Evolutionary conservation across 805 yeast genomes (phyloP).

Genomic region (Starmerella cellae): DNA sequence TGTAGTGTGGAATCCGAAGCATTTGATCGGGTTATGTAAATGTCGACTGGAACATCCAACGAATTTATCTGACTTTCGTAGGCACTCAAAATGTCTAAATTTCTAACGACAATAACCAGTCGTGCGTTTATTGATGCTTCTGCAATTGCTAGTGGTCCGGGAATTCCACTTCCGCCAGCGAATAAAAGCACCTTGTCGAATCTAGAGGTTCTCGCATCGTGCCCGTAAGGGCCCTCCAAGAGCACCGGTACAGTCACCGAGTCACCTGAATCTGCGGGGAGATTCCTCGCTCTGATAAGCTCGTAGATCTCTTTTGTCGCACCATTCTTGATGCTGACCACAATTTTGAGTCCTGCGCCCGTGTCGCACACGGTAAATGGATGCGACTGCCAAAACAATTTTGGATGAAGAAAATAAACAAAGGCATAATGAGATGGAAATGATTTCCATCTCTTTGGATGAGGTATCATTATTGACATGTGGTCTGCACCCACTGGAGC

Average conservation of each 20-base stretch:
- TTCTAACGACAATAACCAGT: slow-evolving; percentile 5
- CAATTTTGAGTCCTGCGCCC: slow-evolving; percentile 4
- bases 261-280: not conserved
- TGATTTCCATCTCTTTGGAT: slow-evolving; percentile 9
- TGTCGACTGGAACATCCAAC: not conserved
- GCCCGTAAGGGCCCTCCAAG: slow-evolving; percentile 15
- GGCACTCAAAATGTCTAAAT: slow-evolving; percentile 3
- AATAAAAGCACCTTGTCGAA: slow-evolving; percentile 4
- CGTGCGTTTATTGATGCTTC: not conserved
- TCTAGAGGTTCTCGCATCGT: not conserved
- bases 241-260: not conserved
- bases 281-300: not conserved
- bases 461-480: not conserved
- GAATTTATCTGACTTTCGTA: slow-evolving; percentile 2
- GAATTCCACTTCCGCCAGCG: slow-evolving; percentile 14
- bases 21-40: slow-evolving; percentile 5
- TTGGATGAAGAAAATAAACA: slow-evolving; percentile 30
- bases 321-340: slow-evolving; percentile 10
- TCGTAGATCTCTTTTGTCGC: slow-evolving; percentile 1
- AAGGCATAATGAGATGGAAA: slow-evolving; percentile 15
- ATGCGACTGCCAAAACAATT: slow-evolving; percentile 56
- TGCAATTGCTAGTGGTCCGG: slow-evolving; percentile 13
- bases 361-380: slow-evolving; percentile 42
- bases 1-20: not conserved
- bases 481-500: not conserved